Evolutionary conservation across 345 rosid genomes (phyloP).

Genomic region (Populus ilicifolia): DNA sequence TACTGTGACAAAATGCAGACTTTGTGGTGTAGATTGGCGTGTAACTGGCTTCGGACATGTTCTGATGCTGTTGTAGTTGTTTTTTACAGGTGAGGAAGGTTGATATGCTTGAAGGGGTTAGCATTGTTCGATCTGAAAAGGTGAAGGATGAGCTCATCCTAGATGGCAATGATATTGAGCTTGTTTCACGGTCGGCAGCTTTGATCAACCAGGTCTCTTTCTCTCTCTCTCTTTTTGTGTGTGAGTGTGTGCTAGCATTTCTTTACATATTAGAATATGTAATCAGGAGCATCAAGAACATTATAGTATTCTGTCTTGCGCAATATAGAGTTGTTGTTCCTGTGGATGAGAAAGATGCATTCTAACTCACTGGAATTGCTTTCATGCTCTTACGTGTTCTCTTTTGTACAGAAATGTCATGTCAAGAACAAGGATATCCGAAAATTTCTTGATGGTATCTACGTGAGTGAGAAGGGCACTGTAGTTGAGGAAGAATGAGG

Average conservation of each 20-base stretch:
- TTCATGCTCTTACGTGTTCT: no score
- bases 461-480: constrained; percentile 55
- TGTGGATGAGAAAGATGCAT: no score
- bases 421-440: constrained; percentile 68
- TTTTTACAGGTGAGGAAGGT: constrained; percentile 50
- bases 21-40: no score
- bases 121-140: constrained; percentile 52
- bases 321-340: no score
- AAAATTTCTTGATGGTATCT: constrained; percentile 64
- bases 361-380: no score
- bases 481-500: constrained; percentile 30
- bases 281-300: not conserved
- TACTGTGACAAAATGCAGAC: no score
- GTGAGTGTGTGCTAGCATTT: not conserved
- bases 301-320: no score
- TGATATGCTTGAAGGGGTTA: constrained; percentile 58
- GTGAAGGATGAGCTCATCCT: constrained; percentile 59
- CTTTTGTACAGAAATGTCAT: constrained; percentile 31
- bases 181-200: constrained; percentile 58
- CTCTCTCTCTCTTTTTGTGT: not conserved
- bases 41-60: no score
- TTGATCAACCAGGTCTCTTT: constrained; percentile 50
- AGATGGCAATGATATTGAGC: constrained; percentile 62
- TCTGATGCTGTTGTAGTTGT: not conserved
- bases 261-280: not conserved